Conservation (phyloP, 2,329 filamentous ascomycete species). For the Cercospora sp. region DNA sequence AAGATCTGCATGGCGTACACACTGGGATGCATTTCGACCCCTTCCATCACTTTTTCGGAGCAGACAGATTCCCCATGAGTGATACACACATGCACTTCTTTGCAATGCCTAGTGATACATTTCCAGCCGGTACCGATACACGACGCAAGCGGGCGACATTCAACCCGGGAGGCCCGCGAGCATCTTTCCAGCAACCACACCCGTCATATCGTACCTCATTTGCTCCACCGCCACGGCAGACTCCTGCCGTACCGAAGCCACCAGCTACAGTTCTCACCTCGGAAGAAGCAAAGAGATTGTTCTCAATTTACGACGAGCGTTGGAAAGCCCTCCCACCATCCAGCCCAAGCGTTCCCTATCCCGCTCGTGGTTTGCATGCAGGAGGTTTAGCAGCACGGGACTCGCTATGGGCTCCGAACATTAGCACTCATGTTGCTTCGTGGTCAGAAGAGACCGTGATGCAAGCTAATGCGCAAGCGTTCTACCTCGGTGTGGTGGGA, state of each 20-base stretch:
- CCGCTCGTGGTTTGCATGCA: conserved; percentile 34
- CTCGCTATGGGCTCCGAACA: conserved; percentile 31
- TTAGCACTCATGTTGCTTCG: conserved; percentile 25
- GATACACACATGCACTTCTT: conserved; percentile 27
- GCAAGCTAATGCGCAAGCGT: conserved; percentile 38
- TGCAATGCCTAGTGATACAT: conserved; percentile 21
- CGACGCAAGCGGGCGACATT: conserved; percentile 25
- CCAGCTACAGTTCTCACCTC: conserved; percentile 29
- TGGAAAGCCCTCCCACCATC: conserved; percentile 32
- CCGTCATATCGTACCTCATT: conserved; percentile 12
- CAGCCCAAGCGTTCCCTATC: conserved; percentile 35
- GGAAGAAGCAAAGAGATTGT: conserved; percentile 33
- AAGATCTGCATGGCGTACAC: conserved; percentile 22
- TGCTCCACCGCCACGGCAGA: conserved; percentile 7
- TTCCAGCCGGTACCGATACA: background rate
- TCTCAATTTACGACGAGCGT: conserved; percentile 32
- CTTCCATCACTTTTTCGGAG: conserved; percentile 23
- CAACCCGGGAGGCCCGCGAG: conserved; percentile 17
- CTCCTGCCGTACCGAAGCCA: conserved; percentile 23
- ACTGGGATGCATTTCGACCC: conserved; percentile 15
- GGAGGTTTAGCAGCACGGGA: conserved; percentile 28
- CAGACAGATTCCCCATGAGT: conserved; percentile 13
- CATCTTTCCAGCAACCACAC: conserved; percentile 3
- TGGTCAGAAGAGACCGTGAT: conserved; percentile 38
- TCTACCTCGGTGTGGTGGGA: conserved; percentile 34